Conservation (phyloP, 1,139 yeast species). For the Hanseniaspora uvarum region DNA sequence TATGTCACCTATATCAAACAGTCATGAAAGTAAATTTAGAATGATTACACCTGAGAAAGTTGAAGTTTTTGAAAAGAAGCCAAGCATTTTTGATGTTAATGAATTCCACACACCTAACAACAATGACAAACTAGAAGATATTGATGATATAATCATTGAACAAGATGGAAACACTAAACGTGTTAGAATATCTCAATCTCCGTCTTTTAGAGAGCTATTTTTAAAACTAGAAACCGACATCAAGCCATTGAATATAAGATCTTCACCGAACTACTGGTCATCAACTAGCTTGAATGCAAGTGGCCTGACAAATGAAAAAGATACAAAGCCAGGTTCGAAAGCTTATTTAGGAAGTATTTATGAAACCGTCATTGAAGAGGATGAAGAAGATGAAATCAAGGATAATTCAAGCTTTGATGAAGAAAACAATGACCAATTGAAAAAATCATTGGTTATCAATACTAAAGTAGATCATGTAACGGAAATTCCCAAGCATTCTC, state of each 20-base stretch:
- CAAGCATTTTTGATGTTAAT: neutral
- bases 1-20: constrained; percentile 2
- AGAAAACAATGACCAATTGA: neutral
- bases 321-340: neutral
- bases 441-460: neutral
- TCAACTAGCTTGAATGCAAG: neutral
- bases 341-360: neutral
- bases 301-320: neutral
- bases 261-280: constrained; percentile 14
- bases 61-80: neutral
- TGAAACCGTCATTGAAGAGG: constrained; percentile 6
- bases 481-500: constrained; percentile 14
- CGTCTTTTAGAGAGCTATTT: constrained; percentile 16
- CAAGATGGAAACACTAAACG: neutral
- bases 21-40: neutral
- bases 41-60: constrained; percentile 2
- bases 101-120: neutral
- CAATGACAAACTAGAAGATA: neutral
- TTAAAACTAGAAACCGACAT: constrained; percentile 11
- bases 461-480: constrained; percentile 7
- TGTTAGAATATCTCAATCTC: constrained; percentile 13
- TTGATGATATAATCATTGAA: constrained; percentile 1
- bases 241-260: neutral
- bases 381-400: constrained; percentile 1
- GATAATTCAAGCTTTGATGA: neutral